phyloP scores from a whole-genome alignment of 2,329 filamentous ascomycete species.

The Ophiostoma sp. region DNA sequence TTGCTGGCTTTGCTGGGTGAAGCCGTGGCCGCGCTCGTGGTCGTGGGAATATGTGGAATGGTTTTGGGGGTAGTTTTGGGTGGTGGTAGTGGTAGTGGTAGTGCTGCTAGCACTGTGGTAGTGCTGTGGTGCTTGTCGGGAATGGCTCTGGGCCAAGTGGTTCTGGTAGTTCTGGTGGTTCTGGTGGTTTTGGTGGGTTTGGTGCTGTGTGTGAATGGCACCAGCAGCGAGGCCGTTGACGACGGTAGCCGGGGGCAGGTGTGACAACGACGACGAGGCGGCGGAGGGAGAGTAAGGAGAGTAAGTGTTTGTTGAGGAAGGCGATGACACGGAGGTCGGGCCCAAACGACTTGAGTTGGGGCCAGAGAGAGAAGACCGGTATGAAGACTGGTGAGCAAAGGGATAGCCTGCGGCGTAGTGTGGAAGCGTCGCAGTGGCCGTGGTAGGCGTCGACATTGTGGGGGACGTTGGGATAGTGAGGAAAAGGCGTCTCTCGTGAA shows the following conservation, averaged over 20 bases:
- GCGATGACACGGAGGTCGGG: conserved; percentile 32
- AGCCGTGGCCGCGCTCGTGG: conserved; percentile 6
- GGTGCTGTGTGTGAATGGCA: conserved; percentile 16
- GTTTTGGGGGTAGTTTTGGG: conserved; percentile 14
- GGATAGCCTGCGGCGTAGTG: conserved; percentile 62
- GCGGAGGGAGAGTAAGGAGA: conserved; percentile 26
- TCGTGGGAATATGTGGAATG: background rate
- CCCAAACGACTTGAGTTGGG: conserved; percentile 34
- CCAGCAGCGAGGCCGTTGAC: conserved; percentile 20
- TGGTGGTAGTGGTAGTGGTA: conserved; percentile 22
- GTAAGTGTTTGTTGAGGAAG: conserved; percentile 28
- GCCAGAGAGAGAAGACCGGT: conserved; percentile 36
- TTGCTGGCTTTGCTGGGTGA: conserved; percentile 6
- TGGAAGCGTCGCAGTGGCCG: conserved; percentile 66
- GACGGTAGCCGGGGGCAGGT: conserved; percentile 16
- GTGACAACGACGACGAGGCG: conserved; percentile 22
- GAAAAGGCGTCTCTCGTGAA: conserved; percentile 14
- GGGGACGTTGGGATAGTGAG: conserved; percentile 14
- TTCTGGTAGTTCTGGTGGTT: background rate
- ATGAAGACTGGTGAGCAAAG: conserved; percentile 45
- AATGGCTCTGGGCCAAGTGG: background rate
- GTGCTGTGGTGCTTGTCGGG: background rate
- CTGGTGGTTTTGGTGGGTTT: background rate
- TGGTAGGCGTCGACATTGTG: conserved; percentile 75
- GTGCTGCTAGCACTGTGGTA: conserved; percentile 23